Base-by-base conservation (phyloP, 805 yeast species). In the Wickerhamiella azyma region DNA sequence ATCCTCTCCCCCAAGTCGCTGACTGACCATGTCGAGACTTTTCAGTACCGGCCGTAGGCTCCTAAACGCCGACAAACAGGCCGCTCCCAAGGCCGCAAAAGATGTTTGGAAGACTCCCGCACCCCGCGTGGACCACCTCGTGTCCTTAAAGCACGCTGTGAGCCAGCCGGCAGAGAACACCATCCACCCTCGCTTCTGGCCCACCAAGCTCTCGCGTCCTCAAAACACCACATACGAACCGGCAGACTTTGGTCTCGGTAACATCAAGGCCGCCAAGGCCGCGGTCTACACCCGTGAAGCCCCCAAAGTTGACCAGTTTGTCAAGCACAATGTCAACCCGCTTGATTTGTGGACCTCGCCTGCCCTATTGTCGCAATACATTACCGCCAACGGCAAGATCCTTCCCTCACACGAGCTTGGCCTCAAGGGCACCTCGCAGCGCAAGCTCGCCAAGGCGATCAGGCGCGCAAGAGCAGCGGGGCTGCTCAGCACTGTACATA, bases 381-480 rank as follows among this genome's bases (percentile, higher is more conserved):
- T 85, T 46, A 68, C 82, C 7, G 63, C 78, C 17, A 76, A 85
- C 5, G 96, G 96, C 14, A 78, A 76, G 56, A 85, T 86, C 38
- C 65, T 78, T 44, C 83, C 85, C 17, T 72, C 89, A 49, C 76
- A 76, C 45, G 74, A 76, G 13, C 78, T 85, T 2, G 86, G 89
- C 4, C 70, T 84, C 51, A 71, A 67, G 35, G 71, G 72, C 9
- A 70, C 67, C 52, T 82, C 81, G 56, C 95, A 86, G 59, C 76
- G 75, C 57, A 70, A 72, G 54, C 64, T 86, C 54, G 70, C 86
- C 1, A 81, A 76, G 55, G 94, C 95, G 14, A 72, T 86, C 39
- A 77, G 82, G 59, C 72, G 95, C 54, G 79, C 88, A 13, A 76
- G 89, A 59, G 77, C 81, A 3, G 77, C 81, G 46, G 96, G 96